phyloP scores from a whole-genome alignment of 2,329 filamentous ascomycete genomes.

The Emericellopsis atlantica region DNA sequence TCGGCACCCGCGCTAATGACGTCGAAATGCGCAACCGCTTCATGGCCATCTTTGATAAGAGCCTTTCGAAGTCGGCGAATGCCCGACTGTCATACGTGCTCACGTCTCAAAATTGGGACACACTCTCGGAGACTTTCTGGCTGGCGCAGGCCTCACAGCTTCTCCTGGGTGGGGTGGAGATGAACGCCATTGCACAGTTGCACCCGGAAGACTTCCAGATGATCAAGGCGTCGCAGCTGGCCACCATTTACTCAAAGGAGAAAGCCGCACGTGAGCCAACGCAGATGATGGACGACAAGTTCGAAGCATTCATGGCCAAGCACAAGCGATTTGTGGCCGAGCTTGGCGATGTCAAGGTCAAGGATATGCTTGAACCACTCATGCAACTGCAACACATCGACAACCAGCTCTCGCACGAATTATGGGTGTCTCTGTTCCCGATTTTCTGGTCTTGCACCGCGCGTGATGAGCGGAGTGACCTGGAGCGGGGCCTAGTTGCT shows the following conservation, averaged over 20 bases:
- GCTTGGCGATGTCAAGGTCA: constrained; percentile 72
- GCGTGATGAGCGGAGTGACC: constrained; percentile 77
- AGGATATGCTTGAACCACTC: constrained; percentile 82
- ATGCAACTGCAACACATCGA: constrained; percentile 88
- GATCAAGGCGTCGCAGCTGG: constrained; percentile 60
- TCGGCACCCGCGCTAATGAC: constrained; percentile 84
- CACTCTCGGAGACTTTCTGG: constrained; percentile 91
- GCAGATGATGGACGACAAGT: constrained; percentile 68
- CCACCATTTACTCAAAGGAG: constrained; percentile 63
- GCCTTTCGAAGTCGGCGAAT: constrained; percentile 82
- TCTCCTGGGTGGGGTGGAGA: constrained; percentile 81
- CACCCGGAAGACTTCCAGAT: constrained; percentile 76
- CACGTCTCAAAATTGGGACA: constrained; percentile 92
- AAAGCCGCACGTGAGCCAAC: constrained; percentile 53
- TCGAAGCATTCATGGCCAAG: constrained; percentile 64
- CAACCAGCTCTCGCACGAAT: constrained; percentile 64
- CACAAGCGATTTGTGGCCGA: constrained; percentile 79
- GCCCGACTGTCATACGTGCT: constrained; percentile 83
- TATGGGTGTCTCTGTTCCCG: constrained; percentile 87
- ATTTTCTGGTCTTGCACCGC: constrained; percentile 85
- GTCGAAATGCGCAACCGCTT: constrained; percentile 96
- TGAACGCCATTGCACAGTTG: constrained; percentile 65
- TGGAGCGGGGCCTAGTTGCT: constrained; percentile 83
- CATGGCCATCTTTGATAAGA: constrained; percentile 91
- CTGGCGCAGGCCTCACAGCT: constrained; percentile 88